Evolutionary conservation across 2,329 filamentous ascomycete genomes (phyloP), one percentile per base, ranked within the genome.

Genomic region (Hypoxylon sp.): DNA sequence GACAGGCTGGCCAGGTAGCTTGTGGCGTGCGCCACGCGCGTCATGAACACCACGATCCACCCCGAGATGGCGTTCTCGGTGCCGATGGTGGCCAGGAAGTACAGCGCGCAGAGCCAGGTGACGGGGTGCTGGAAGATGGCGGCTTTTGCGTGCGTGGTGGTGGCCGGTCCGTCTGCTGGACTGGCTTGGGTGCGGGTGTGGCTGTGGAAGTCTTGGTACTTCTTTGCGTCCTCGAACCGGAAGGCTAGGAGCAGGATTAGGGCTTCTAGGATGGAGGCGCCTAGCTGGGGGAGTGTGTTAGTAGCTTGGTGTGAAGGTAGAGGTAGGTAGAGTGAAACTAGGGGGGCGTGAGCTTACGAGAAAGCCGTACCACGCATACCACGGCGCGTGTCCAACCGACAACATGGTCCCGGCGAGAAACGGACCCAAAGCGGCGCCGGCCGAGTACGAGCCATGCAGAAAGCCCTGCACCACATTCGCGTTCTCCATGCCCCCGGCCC

Each of bases 21-120:
- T 3, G 71, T 66, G 0, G 69, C 64, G 29, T 71, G 63, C 3
- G 74, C 73, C 9, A 68, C 64, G 2, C 74, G 69, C 3, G 65
- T 62, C 73, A 77, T 77, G 63, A 74, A 78, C 0, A 73, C 70
- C 1, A 76, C 70, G 7, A 78, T 67, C 75, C 75, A 78, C 21
- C 74, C 74, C 2, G 73, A 75, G 0, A 77, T 73, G 0, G 71
- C 71, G 13, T 69, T 69, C 51, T 78, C 75, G 11, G 71, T 75
- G 11, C 75, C 74, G 3, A 77, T 71, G 50, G 76, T 75, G 3
- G 71, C 65, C 7, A 78, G 70, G 47, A 75, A 74, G 55, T 73
- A 78, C 0, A 63, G 62, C 1, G 73, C 71, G 26, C 73, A 75
- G 7, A 73, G 59, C 72, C 73, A 76, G 0, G 69, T 72, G 0